phyloP scores from a whole-genome alignment of 768 basidiomycete genomes.

The Xerocomellus intermedius region DNA sequence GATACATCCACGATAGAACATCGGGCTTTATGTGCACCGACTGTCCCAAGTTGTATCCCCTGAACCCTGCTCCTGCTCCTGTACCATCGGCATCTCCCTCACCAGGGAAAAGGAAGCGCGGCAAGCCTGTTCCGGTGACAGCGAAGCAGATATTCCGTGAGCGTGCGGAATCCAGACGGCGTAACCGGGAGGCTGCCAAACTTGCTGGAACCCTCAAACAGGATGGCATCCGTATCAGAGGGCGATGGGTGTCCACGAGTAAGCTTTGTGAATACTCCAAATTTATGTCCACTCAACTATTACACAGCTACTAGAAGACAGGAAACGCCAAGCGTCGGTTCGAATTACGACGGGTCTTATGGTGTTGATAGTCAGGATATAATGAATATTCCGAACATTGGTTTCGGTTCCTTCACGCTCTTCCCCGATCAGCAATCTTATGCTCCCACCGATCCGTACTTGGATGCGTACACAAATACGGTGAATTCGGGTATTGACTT shows the following conservation, averaged over 20 bases:
- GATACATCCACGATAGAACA: constrained; percentile 30
- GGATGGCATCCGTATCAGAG: constrained; percentile 52
- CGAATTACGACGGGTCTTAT: constrained; percentile 58
- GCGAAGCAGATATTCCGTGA: constrained; percentile 47
- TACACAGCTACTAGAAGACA: constrained; percentile 48
- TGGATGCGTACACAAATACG: constrained; percentile 51
- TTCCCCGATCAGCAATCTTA: constrained; percentile 71
- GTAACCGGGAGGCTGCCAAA: constrained; percentile 36
- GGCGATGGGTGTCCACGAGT: constrained; percentile 60
- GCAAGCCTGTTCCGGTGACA: constrained; percentile 41
- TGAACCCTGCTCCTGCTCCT: constrained; percentile 28
- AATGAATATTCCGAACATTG: constrained; percentile 52
- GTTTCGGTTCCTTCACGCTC: constrained; percentile 58
- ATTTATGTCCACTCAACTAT: background rate
- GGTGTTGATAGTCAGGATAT: constrained; percentile 72
- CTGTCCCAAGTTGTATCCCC: constrained; percentile 56
- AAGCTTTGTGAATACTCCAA: constrained; percentile 13
- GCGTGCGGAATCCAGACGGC: constrained; percentile 48
- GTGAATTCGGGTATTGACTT: constrained; percentile 52
- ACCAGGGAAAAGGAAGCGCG: constrained; percentile 39
- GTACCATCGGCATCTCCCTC: constrained; percentile 42
- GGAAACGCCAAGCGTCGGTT: constrained; percentile 40
- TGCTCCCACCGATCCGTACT: constrained; percentile 45
- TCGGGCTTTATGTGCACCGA: constrained; percentile 59
- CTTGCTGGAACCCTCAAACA: constrained; percentile 31